phyloP scores from a whole-genome alignment of 2,329 filamentous ascomycete genomes.

The Microsporum ferrugineum region DNA sequence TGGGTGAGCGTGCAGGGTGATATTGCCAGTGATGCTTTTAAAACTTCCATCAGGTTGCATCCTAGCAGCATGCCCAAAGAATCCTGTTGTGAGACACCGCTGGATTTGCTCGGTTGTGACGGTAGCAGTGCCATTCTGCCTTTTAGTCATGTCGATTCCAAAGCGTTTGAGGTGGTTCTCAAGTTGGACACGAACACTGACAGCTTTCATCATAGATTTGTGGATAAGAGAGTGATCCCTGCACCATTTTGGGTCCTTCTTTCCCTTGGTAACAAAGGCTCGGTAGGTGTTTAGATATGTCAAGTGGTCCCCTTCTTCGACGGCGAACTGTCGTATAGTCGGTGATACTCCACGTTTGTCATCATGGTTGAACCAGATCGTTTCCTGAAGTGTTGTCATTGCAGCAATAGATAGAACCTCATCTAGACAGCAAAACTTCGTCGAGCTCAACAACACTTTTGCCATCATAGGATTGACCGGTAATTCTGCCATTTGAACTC shows the following conservation, averaged over 20 bases:
- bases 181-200: conserved; percentile 77
- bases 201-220: conserved; percentile 67
- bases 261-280: conserved; percentile 70
- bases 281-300: conserved; percentile 91
- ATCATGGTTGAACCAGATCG: conserved; percentile 64
- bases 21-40: conserved; percentile 67
- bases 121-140: conserved; percentile 17
- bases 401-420: conserved; percentile 87
- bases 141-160: conserved; percentile 46
- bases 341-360: conserved; percentile 65
- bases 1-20: conserved; percentile 74
- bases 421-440: conserved; percentile 63
- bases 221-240: conserved; percentile 78
- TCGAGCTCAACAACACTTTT: conserved; percentile 67
- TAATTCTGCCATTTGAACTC: conserved; percentile 81
- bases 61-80: conserved; percentile 82
- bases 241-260: conserved; percentile 76
- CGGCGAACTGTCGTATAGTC: conserved; percentile 69
- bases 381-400: conserved; percentile 79
- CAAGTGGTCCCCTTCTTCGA: conserved; percentile 85
- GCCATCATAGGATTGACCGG: conserved; percentile 94
- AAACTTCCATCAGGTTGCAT: conserved; percentile 93
- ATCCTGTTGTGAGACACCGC: conserved; percentile 76
- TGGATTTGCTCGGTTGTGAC: conserved; percentile 62
- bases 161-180: conserved; percentile 80